Evolutionary conservation across 805 yeast genomes (phyloP), one percentile per base, ranked within the genome.

Genomic region (Pachysolen tannophilus): DNA sequence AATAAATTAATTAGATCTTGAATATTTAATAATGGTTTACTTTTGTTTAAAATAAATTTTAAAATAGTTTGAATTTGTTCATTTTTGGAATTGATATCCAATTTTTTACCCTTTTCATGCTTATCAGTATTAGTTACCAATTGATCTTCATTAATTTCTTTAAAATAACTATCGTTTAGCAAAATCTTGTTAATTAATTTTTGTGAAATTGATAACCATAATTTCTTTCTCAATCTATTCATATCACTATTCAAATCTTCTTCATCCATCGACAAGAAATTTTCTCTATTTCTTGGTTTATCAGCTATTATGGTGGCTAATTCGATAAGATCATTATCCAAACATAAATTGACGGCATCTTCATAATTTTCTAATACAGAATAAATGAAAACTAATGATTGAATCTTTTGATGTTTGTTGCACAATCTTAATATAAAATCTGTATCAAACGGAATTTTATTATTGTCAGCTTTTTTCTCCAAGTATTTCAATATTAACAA

Each of bases 1-100:
- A 92, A 79, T 21, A 85, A 60, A 2, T 94, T 94, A 33, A 92
- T 58, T 27, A 92, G 50, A 48, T 92, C 97, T 42, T 83, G 87
- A 29, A 92, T 77, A 3, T 78, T 70, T 15, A 83, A 52, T 10
- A 71, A 47, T 5, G 14, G 25, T 11, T 66, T 72, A 43, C 74
- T 64, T 16, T 69, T 69, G 13, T 60, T 64, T 38, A 55, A 52
- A 35, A 60, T 56, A 40, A 47, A 71, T 40, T 43, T 58, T 25
- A 57, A 55, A 40, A 54, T 58, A 43, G 29, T 46, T 43, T 31
- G 55, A 46, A 50, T 62, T 1, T 35, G 33, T 13, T 44, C 49
- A 13, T 43, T 47, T 32, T 49, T 48, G 33, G 48, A 46, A 5
- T 64, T 52, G 32, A 54, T 49, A 26, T 50, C 51, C 30, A 50